phyloP scores from a whole-genome alignment of 768 basidiomycete genomes.

The Tylopilus intermedius region DNA sequence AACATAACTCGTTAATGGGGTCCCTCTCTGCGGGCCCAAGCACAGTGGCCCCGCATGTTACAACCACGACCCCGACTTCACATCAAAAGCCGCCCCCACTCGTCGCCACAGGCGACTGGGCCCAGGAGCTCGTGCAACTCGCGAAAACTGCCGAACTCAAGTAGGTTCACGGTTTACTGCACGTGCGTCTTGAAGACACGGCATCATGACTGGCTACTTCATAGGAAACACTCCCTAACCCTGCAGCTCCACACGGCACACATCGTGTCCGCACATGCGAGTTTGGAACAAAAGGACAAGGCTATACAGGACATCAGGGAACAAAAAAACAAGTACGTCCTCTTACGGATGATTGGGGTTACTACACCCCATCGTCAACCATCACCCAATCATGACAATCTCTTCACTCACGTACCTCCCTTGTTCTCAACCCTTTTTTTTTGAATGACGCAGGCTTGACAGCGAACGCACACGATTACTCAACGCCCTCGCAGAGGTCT shows the following conservation, averaged over 20 bases:
- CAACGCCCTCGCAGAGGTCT: constrained; percentile 64
- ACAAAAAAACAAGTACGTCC: constrained; percentile 77
- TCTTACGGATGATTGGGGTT: constrained; percentile 11
- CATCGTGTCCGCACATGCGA: constrained; percentile 77
- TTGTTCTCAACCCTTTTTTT: constrained; percentile 11
- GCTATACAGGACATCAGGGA: constrained; percentile 77
- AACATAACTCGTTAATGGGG: constrained; percentile 28
- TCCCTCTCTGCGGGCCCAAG: constrained; percentile 31
- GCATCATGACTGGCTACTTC: constrained; percentile 4
- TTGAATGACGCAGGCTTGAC: constrained; percentile 48
- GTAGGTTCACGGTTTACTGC: constrained; percentile 41
- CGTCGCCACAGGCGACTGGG: constrained; percentile 82
- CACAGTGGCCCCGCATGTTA: constrained; percentile 29
- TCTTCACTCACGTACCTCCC: background rate
- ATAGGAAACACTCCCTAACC: constrained; percentile 77
- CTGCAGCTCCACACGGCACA: constrained; percentile 84
- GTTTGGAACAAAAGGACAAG: constrained; percentile 71
- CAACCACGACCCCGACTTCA: constrained; percentile 20
- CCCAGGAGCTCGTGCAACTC: constrained; percentile 77
- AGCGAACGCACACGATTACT: constrained; percentile 69
- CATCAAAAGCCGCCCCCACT: constrained; percentile 42
- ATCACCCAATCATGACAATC: background rate
- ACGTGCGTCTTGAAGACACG: background rate
- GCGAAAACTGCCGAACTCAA: constrained; percentile 87
- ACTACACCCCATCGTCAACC: background rate